These are phyloP conservation scores for Pyrenula massariospora DNA, from an alignment of 495 filamentous ascomycete genomes.

Conservation along the genomic window DNA sequence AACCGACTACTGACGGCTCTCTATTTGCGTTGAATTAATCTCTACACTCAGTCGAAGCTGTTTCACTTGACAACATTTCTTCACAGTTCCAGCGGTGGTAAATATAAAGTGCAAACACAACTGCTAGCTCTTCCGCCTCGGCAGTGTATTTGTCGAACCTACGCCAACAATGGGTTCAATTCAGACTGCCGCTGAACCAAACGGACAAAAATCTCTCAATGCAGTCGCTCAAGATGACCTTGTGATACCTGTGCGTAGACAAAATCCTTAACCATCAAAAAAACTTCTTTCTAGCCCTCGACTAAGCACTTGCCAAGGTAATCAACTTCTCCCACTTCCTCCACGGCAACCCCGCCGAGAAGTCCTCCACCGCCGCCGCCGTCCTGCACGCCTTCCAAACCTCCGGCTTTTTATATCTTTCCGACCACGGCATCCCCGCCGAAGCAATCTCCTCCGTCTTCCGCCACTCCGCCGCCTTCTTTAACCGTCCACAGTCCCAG, in stretches of 20 bases:
- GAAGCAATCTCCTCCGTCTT: slow-evolving; percentile 53
- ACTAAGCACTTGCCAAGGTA: slow-evolving; percentile 39
- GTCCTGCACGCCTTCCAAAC: slow-evolving; percentile 72
- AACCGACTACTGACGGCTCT: no score
- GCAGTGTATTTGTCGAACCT: no score
- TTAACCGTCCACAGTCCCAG: slow-evolving; percentile 51
- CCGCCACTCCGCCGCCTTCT: slow-evolving; percentile 62
- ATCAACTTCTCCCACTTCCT: slow-evolving; percentile 78
- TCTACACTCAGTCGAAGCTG: no score
- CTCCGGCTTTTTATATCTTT: slow-evolving; percentile 86
- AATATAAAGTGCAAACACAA: no score
- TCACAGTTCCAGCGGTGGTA: no score
- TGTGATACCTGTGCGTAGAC: slow-evolving; percentile 50
- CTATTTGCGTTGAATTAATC: no score
- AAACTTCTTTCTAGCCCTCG: neutral
- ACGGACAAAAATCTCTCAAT: slow-evolving; percentile 18
- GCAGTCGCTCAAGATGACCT: slow-evolving; percentile 57
- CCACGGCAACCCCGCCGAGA: slow-evolving; percentile 46
- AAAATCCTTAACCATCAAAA: neutral
- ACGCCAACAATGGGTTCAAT: no score
- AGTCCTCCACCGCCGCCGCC: slow-evolving; percentile 51
- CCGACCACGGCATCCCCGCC: slow-evolving; percentile 57
- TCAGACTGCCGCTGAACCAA: no score
- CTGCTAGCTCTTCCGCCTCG: no score
- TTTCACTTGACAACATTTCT: no score